Conservation (phyloP, 257 asterid species). For the Solanum gracilifrons region DNA sequence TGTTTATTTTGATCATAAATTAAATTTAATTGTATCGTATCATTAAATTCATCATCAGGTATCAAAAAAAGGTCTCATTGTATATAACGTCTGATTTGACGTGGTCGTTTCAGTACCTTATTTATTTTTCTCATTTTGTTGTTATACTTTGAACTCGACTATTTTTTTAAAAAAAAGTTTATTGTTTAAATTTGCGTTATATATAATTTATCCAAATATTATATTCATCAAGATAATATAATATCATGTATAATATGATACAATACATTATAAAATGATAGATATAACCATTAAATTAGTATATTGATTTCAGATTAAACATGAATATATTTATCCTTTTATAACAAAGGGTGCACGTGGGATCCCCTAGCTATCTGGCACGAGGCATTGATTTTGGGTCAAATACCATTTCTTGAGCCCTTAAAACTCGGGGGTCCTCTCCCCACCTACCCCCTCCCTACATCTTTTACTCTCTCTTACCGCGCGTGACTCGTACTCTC, state of each 20-base stretch:
- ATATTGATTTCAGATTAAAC: neutral
- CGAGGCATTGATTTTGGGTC: neutral
- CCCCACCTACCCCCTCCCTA: neutral
- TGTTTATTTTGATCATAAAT: no score
- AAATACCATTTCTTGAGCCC: slow-evolving; percentile 14
- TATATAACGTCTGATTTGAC: no score
- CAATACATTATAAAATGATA: no score
- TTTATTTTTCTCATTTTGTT: neutral
- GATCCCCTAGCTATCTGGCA: neutral
- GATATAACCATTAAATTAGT: no score
- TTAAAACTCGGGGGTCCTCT: slow-evolving; percentile 8
- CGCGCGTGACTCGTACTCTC: neutral
- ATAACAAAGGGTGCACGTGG: neutral
- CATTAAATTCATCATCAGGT: no score
- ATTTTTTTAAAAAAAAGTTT: no score
- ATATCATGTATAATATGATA: no score
- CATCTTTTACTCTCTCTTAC: neutral
- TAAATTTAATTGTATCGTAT: no score
- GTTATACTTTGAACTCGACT: neutral
- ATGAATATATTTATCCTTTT: neutral
- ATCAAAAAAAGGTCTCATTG: no score
- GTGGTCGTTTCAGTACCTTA: neutral
- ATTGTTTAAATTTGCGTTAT: no score
- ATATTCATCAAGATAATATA: no score
- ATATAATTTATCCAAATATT: no score